These are phyloP conservation scores for Cystobasidiaceae sp. DNA, from an alignment of 1,284 basidiomycete genomes.

Conservation along the genomic window DNA sequence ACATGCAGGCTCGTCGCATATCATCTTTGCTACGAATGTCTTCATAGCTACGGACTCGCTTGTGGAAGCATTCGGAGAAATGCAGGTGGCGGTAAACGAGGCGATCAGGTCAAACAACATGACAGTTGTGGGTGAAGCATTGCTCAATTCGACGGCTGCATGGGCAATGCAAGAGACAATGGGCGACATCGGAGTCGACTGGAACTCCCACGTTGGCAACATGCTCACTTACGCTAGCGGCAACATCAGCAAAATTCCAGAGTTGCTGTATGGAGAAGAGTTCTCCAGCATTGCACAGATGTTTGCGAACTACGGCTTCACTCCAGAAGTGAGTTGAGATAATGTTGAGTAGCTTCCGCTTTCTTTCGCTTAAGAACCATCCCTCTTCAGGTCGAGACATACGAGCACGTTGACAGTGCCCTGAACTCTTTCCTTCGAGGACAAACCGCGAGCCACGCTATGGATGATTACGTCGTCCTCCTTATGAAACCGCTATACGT, in stretches of 20 bases:
- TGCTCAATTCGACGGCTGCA: background rate
- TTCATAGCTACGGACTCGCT: background rate
- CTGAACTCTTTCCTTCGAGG: background rate
- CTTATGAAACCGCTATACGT: slow-evolving; percentile 8
- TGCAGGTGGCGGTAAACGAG: background rate
- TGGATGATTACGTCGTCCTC: background rate
- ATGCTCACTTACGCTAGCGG: background rate
- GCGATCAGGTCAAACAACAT: background rate
- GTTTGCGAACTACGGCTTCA: background rate
- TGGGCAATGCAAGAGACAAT: background rate
- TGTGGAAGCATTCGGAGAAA: background rate
- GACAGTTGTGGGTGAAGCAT: background rate
- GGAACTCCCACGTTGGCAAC: background rate
- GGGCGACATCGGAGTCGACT: background rate
- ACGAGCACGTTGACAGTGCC: background rate
- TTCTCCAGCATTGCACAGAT: background rate
- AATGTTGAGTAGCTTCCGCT: background rate
- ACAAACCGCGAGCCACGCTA: background rate
- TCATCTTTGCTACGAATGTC: slow-evolving; percentile 8
- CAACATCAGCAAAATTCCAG: background rate
- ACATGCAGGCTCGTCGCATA: background rate
- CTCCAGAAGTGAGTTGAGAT: background rate
- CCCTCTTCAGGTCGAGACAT: background rate
- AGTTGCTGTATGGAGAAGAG: background rate
- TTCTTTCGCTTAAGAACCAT: too few relatives aligned